Base-by-base conservation (phyloP, 2,329 filamentous ascomycete genomes). In the Beauveria caledonica region DNA sequence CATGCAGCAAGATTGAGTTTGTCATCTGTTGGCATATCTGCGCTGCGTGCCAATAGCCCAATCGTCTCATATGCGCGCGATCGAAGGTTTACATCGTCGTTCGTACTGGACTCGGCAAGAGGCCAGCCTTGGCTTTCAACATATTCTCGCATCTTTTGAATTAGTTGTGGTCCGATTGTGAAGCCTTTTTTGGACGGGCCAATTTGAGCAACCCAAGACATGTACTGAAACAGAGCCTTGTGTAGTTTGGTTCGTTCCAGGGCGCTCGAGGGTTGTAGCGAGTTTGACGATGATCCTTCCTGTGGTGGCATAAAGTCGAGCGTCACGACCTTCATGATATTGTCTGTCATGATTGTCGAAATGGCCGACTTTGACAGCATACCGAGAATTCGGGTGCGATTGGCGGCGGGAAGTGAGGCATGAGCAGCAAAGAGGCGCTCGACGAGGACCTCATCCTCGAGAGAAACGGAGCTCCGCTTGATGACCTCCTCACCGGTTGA, bases 31-130 rank as follows among this genome's bases (percentile, higher is more conserved):
- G 85, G 76, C 65, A 84, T 81, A 3, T 80, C 74, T 4, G 86
- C 83, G 4, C 83, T 84, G 64, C 86, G 85, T 59, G 89, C 86
- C 25, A 97, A 74, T 15, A 94, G 82, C 0, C 93, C 94, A 44
- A 97, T 90, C 0, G 90, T 92, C 71, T 97, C 93, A 71, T 97
- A 97, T 1, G 89, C 92, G 68, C 89, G 86, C 6, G 87, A 87
- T 45, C 93, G 85, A 48, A 96, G 78, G 3, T 83, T 80, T 58
- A 87, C 76, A 58, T 86, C 84, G 52, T 87, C 85, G 11, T 78
- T 72, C 2, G 82, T 80, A 13, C 79, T 71, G 64, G 84, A 81
- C 57, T 84, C 75, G 1, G 87, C 82, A 21, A 76, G 76, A 2
- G 92, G 92, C 92, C 92, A 97, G 6, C 92, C 92, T 72, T 95